Conservation (phyloP, 768 basidiomycete genomes). For the Pseudohyphozyma bogoriensis region DNA sequence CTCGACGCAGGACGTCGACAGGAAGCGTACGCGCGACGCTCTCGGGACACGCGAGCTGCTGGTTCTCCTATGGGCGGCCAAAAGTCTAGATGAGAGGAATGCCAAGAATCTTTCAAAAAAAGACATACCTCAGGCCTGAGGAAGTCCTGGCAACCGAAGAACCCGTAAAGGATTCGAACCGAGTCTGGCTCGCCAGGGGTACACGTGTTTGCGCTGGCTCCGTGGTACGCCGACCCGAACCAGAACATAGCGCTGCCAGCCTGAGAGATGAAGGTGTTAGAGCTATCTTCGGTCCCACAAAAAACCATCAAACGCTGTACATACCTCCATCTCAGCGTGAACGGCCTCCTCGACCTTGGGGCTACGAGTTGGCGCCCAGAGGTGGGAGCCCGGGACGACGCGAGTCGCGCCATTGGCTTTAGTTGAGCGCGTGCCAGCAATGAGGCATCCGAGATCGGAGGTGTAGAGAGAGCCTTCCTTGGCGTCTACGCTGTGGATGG, state of each 20-base stretch:
- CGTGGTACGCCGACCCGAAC: neutral
- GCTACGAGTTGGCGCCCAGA: neutral
- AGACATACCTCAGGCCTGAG: neutral
- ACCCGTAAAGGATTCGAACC: neutral
- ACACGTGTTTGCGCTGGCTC: neutral
- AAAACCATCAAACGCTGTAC: neutral
- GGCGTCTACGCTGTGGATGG: neutral
- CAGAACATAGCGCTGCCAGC: neutral
- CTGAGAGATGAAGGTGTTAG: too few species aligned
- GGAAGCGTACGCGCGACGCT: neutral
- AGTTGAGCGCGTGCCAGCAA: neutral
- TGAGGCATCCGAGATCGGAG: neutral
- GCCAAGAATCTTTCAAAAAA: neutral
- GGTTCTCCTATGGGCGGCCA: neutral
- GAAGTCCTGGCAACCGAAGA: neutral
- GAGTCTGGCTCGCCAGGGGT: neutral
- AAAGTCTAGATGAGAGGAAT: neutral
- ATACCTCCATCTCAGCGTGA: neutral
- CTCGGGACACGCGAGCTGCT: neutral
- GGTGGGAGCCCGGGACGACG: constrained; percentile 1
- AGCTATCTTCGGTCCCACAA: too few species aligned
- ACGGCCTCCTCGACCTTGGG: neutral
- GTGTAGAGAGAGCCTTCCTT: neutral
- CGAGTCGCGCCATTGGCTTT: neutral
- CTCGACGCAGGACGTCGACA: neutral